Evolutionary conservation across 345 rosid species (phyloP), one percentile per base, ranked within the genome.

Genomic region (Lumnitzera racemosa): DNA sequence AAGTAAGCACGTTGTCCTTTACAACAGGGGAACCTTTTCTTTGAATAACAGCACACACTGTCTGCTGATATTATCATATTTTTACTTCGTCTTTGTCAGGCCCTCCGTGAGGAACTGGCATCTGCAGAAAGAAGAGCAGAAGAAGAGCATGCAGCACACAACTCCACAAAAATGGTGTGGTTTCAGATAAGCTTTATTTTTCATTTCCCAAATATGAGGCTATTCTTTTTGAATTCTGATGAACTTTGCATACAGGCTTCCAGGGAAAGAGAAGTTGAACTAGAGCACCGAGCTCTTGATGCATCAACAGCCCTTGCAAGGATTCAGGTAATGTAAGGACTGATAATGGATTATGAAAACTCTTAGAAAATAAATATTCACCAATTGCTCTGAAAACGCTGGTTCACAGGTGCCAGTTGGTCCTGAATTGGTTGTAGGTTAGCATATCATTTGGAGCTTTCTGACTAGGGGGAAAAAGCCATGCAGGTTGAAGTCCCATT

Each of bases 251-350:
- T 68, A 66, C 80, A 95, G 99, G 95, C 95, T 78, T 85, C 96
- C 57, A 88, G 82, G 95, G 97, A 88, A 67, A 86, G 99, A 84
- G 96, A 94, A 77, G 86, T 81, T 67, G 97, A 94, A 61, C 69
- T 88, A 72, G 96, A 94, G 75, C 95, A 90, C 72, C 83, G 92
- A 75, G 96, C 99, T 62, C 77, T 86, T 63, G 96, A 94, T 76
- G 74, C 96, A 61, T 84, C 99, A 57, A 78, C 95, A n/a, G 97
- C 90, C 58, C 90, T 94, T 60, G 92, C 96, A 67, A 88, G 90
- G 74, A 73, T 81, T 65, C 99, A 94, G 96, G 99, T 94, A 81
- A 80, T 36, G 57, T 72, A 68, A 56, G 66, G 57, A 71, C 48
- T 58, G 46, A 20, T 48, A n/a, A 14, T 60, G 27, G 27, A 13